Base-by-base conservation (phyloP, 2,329 filamentous ascomycete genomes). In the Septoria petroselini region DNA sequence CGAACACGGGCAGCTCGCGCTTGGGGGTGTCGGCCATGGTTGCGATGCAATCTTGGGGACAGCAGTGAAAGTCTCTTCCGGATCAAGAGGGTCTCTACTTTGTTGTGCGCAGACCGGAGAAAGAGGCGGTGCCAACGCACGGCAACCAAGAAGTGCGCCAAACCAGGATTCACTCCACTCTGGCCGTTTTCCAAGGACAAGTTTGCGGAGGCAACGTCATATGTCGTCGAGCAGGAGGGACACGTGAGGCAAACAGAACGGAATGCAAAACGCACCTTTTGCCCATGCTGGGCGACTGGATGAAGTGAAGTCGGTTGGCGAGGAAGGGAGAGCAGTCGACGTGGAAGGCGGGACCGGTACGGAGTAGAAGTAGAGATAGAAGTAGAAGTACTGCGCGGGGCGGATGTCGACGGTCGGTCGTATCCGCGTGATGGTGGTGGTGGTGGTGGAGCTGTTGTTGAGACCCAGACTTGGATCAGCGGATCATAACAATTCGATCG, bases 241-340 rank as follows among this genome's bases (percentile, higher is more conserved):
- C 48, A 51, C 50, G 41, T 19, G 43, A 48, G 12, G 25, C 15
- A 44, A 29, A 11, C 27, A 43, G 41, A 54, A 50, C n/a, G 37
- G 47, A 52, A 42, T 30, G 14, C 25, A 34, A n/a, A 30, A 59
- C 58, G 39, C 52, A 63, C 62, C 62, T 64, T 52, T 64, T 64
- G 53, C 62, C 62, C 62, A 64, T 64, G 52, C 34, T 54, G 56
- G 53, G 54, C 56, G 49, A 53, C 8, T 11, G 15, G 9, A 2
- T n/a, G 12, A 12, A 5, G 23, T 27, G 23, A 9, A 5, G 23
- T 27, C 9, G 23, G 5, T 27, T 9, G 23, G 9, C 23, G 23
- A 27, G 23, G 23, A 27, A 5, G 23, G 23, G 23, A 27, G 23
- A 27, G 23, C 23, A 5, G 23, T 27, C 23, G 9, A 9, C 23